Conservation (phyloP, 139 green algal species). For the Picochlorum sp. region DNA sequence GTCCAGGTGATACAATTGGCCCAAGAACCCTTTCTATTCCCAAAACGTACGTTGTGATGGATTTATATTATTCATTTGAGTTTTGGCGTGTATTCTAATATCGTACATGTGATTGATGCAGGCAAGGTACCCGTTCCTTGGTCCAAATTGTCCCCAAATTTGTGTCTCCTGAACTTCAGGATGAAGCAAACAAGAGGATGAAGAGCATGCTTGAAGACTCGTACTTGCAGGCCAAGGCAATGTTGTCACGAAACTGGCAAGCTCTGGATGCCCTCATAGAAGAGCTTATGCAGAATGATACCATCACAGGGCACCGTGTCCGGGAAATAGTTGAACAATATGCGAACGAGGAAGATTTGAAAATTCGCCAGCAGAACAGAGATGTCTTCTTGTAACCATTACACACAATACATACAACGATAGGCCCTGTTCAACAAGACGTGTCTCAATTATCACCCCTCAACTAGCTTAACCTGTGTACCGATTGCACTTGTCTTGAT, state of each 20-base stretch:
- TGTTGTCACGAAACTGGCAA: constrained; percentile 49
- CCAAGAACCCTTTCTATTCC: constrained; percentile 19
- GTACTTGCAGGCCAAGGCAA: constrained; percentile 40
- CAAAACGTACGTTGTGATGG: constrained; percentile 8
- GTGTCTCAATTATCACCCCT: constrained; percentile 39
- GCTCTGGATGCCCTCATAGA: constrained; percentile 39
- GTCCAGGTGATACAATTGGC: constrained; percentile 16
- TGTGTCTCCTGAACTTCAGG: constrained; percentile 17
- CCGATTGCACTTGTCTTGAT: constrained; percentile 58
- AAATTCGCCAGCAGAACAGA: background rate
- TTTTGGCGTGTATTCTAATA: no score
- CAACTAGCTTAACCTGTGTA: constrained; percentile 54
- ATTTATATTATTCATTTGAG: no score
- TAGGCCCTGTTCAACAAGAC: no score
- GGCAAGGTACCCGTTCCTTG: constrained; percentile 5
- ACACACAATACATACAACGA: no score
- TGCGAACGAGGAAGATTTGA: background rate
- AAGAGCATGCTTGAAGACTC: constrained; percentile 44
- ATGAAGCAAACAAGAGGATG: constrained; percentile 38
- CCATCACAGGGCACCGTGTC: constrained; percentile 28
- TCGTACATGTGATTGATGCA: background rate
- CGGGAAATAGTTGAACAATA: constrained; percentile 31
- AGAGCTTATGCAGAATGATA: constrained; percentile 15
- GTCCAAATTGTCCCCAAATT: constrained; percentile 17
- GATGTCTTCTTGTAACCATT: background rate